Base-by-base conservation (phyloP, 2,329 filamentous ascomycete genomes). In the Paecilomyces dactylethromorphus region DNA sequence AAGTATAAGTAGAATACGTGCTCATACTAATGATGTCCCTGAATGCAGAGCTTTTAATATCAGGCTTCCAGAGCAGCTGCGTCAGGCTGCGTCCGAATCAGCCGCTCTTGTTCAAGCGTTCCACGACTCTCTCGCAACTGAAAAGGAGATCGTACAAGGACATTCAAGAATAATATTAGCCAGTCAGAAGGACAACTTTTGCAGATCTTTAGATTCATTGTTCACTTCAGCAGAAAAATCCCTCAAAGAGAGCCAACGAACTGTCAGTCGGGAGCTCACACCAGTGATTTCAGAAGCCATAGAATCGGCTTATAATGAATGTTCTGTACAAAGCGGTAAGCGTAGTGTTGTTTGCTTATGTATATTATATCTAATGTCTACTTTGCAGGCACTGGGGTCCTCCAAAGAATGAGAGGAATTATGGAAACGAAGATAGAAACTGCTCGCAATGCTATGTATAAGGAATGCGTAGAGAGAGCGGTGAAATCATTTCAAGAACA, bases 181-280 rank as follows among this genome's bases (percentile, higher is more conserved):
- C 4, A 45, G 15, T 6, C 39, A 45, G 15, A 45, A n/a, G 7
- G 10, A 10, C 6, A 45, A 45, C 21, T n/a, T 8, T 45, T 7
- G 15, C 39, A 45, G n/a, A 2, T 24, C 29, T 59, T 11, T 55
- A 57, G 12, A 60, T 55, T 24, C 33, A 68, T 15, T 58, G 55
- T 39, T 35, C 64, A 68, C 45, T 70, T 69, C 61, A 73, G 69
- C 29, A 60, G 59, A 53, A 64, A 67, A 39, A 64, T 68, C 74
- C 4, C 75, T 84, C 35, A 65, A 68, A 0, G 69, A 75, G 6
- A 58, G 81, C 0, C 70, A 77, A 80, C 31, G 79, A 84, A 3
- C 79, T 81, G n/a, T 45, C 15, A 86, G 79, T 63, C 79, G 84
- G 3, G 72, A 80, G 33, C 84, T 86, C 58, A 76, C 74, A 0